These are phyloP conservation scores for Aspergillus fischeri DNA, from an alignment of 2,329 filamentous ascomycete genomes.

Conservation along the genomic window DNA sequence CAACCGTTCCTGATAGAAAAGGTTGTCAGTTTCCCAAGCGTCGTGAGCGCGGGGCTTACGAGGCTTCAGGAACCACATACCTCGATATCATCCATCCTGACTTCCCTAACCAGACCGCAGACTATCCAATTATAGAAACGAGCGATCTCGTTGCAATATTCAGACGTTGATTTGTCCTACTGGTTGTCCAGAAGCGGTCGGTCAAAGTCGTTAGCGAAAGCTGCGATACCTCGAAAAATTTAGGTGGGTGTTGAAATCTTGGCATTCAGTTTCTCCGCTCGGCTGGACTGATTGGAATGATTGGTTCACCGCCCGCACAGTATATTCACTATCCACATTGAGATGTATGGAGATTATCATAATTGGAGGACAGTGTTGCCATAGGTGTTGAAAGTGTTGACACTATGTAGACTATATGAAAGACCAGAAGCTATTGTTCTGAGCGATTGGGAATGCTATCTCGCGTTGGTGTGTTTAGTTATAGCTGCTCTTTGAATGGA, in stretches of 20 bases:
- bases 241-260: slow-evolving; percentile 37
- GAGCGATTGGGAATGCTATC: background rate
- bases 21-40: slow-evolving; percentile 19
- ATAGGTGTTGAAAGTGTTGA: no score
- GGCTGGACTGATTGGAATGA: slow-evolving; percentile 9
- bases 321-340: background rate
- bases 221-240: slow-evolving; percentile 34
- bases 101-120: slow-evolving; percentile 2
- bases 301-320: slow-evolving; percentile 21
- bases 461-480: background rate
- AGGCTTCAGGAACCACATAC: slow-evolving; percentile 23
- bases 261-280: slow-evolving; percentile 31
- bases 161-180: slow-evolving; percentile 10
- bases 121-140: background rate
- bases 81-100: slow-evolving; percentile 38
- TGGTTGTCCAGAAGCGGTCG: slow-evolving; percentile 12
- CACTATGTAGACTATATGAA: background rate
- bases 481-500: background rate
- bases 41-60: slow-evolving; percentile 7
- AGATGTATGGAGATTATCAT: background rate
- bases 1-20: slow-evolving; percentile 42
- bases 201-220: slow-evolving; percentile 13
- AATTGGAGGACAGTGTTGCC: background rate
- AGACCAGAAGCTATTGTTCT: background rate
- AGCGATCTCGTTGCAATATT: slow-evolving; percentile 7